Base-by-base conservation (phyloP, 129 eudicot genomes). In the Tanacetum coccineum region DNA sequence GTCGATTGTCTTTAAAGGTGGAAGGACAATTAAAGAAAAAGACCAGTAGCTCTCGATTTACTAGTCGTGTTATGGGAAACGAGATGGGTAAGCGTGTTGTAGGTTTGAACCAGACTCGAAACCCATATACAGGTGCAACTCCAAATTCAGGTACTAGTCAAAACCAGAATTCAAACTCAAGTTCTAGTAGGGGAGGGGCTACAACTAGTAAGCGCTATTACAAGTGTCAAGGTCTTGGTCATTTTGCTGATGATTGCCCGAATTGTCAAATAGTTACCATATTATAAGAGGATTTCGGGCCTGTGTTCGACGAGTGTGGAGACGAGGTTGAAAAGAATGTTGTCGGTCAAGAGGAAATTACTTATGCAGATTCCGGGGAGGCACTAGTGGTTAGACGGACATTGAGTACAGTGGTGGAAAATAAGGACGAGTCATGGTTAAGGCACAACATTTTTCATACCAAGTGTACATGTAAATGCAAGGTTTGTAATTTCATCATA, bases 401-500 rank as follows among this genome's bases (percentile, higher is more conserved):
- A 6, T 15, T 53, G 9, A 53, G 59, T 5, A 10, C 12, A 6
- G 59, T 53, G 9, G 13, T 13, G 18, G 59, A 17, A 53, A 22
- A 22, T 22, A 2, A 22, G 25, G 59, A 15, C 1, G 59, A 53
- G 18, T 53, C 26, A 17, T 53, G 59, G 59, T 53, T 53, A 19
- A 17, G 59, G 11, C 59, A 53, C 26, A 53, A 53, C 59, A 53
- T 53, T 53, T 53, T 53, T 13, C 59, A 53, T 53, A 53, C 59
- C 3, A 53, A 19, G 26, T 53, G 59, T 19, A 53, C 59, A 3
- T 53, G 59, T 53, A 25, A 53, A 53, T 22, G 59, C 6, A 17
- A 53, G 18, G 59, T 53, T 53, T 53, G 59, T 13, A 53, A 17
- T 53, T 22, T 53, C 9, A 53, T 53, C 18, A 53, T 53, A 15